These are phyloP conservation scores for Discostella stelligeroides DNA, from an alignment of 108 stramenopile genomes.

Conservation along the genomic window DNA sequence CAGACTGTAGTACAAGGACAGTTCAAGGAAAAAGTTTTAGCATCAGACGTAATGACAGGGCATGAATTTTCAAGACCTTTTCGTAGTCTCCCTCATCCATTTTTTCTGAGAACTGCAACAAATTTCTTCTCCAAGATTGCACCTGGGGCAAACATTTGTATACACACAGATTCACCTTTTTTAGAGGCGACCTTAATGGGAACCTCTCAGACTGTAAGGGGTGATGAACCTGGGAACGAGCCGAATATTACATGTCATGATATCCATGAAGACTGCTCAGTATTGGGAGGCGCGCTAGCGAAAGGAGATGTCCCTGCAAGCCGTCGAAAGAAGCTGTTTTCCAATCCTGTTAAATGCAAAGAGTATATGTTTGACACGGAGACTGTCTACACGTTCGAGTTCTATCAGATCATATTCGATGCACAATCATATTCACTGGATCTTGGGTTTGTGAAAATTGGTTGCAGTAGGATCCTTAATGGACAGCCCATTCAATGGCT, in stretches of 20 bases:
- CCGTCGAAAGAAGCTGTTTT: slow-evolving; percentile 42
- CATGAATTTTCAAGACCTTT: slow-evolving; percentile 58
- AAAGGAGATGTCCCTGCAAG: slow-evolving; percentile 30
- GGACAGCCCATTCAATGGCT: slow-evolving; percentile 62
- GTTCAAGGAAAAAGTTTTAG: slow-evolving; percentile 58
- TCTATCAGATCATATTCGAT: slow-evolving; percentile 57
- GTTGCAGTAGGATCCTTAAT: slow-evolving; percentile 35
- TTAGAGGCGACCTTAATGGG: slow-evolving; percentile 39
- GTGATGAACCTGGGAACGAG: slow-evolving; percentile 54
- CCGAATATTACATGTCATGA: slow-evolving; percentile 37
- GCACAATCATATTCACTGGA: slow-evolving; percentile 41
- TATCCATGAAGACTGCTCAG: slow-evolving; percentile 47
- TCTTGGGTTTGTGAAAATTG: slow-evolving; percentile 50
- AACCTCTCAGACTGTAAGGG: slow-evolving; percentile 43
- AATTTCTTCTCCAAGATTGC: slow-evolving; percentile 44
- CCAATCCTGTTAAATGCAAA: slow-evolving; percentile 28
- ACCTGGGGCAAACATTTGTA: slow-evolving; percentile 35
- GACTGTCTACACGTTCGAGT: slow-evolving; percentile 59
- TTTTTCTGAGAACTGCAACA: slow-evolving; percentile 44
- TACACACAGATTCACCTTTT: slow-evolving; percentile 37
- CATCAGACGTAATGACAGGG: slow-evolving; percentile 59
- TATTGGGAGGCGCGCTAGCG: slow-evolving; percentile 48
- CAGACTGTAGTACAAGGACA: slow-evolving; percentile 66
- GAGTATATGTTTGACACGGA: slow-evolving; percentile 51
- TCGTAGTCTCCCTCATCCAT: slow-evolving; percentile 50